Percentiles rank a stretch among this genome's conserved stretches.
Conservation (phyloP, 345 rosid genomes). For the Fremontodendron californicum region DNA sequence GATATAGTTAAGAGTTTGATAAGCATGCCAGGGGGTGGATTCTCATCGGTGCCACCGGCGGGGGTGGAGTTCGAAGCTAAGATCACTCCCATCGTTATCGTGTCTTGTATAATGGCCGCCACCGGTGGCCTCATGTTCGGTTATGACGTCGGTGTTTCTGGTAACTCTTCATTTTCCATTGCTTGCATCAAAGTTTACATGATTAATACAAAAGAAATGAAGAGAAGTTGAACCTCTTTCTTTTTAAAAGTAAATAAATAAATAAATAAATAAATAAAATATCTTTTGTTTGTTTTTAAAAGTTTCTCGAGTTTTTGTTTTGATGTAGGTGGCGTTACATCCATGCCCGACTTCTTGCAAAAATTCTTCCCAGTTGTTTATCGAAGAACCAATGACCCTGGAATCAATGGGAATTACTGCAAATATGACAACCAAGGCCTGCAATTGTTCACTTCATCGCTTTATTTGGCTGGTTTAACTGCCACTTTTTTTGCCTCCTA, state of each 20-base stretch:
- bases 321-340: slow-evolving; percentile 70
- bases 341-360: slow-evolving; percentile 70
- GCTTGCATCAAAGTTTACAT: slow-evolving; percentile 1
- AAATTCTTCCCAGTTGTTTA: slow-evolving; percentile 80
- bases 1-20: too few relatives aligned
- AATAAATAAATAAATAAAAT: too few relatives aligned
- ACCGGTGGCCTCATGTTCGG: slow-evolving; percentile 98
- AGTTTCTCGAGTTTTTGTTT: not conserved
- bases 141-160: slow-evolving; percentile 87
- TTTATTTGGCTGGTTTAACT: slow-evolving; percentile 79
- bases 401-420: slow-evolving; percentile 65
- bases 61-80: slow-evolving; percentile 79
- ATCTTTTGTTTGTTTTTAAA: not conserved
- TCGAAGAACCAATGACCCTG: slow-evolving; percentile 25
- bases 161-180: slow-evolving; percentile 24
- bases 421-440: slow-evolving; percentile 86
- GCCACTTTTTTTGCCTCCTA: slow-evolving; percentile 91
- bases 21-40: slow-evolving; percentile 75
- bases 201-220: not conserved
- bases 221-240: not conserved
- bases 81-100: slow-evolving; percentile 81
- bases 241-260: too few relatives aligned
- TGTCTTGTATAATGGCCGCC: slow-evolving; percentile 94
- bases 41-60: slow-evolving; percentile 40
- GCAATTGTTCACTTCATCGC: slow-evolving; percentile 83